Evolutionary conservation across 371 early-diverging fungal species (phyloP).

Genomic region (Mucor irregularis): DNA sequence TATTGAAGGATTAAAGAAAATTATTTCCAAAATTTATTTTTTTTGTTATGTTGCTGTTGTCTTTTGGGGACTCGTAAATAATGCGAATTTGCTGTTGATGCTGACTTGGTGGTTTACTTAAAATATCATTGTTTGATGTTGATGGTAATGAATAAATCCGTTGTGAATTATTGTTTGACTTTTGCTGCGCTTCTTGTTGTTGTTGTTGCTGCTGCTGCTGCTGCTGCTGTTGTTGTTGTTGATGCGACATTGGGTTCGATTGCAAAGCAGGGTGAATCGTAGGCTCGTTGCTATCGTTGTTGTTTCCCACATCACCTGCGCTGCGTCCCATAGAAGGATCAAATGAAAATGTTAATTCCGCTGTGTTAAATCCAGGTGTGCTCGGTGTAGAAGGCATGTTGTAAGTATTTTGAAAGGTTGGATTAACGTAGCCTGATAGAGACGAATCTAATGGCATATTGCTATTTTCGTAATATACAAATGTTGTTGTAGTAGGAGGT

Average conservation of each 20-base stretch:
- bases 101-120: neutral
- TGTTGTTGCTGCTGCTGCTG: constrained; percentile 9
- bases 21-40: no score
- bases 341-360: constrained; percentile 25
- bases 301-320: neutral
- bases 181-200: constrained; percentile 3
- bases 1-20: no score
- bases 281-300: neutral
- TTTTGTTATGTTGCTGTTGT: no score
- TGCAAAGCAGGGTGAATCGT: neutral
- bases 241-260: neutral
- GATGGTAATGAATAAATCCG: neutral
- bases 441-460: constrained; percentile 20
- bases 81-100: neutral
- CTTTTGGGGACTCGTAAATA: neutral
- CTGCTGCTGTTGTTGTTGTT: constrained; percentile 9
- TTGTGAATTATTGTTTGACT: neutral
- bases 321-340: constrained; percentile 20
- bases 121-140: neutral
- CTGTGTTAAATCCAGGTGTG: constrained; percentile 11
- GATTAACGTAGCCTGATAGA: constrained; percentile 22
- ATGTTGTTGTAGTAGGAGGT: constrained; percentile 3
- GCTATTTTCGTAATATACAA: constrained; percentile 23
- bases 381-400: constrained; percentile 11
- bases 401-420: constrained; percentile 14